These are phyloP conservation scores for Podosphaera leucotricha DNA, from an alignment of 2,329 filamentous ascomycete genomes.

Conservation along the genomic window DNA sequence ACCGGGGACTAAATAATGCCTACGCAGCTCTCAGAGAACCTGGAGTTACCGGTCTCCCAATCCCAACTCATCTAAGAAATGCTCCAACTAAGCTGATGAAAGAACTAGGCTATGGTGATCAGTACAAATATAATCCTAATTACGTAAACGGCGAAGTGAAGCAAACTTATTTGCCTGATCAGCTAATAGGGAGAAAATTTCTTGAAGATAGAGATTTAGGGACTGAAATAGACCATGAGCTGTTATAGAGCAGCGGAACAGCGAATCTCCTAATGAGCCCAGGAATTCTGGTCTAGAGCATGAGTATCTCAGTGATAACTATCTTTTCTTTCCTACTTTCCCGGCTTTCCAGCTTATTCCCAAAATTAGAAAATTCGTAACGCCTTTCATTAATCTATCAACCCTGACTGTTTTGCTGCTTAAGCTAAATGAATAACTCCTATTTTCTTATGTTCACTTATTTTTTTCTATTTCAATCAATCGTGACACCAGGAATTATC, in stretches of 20 bases:
- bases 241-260: constrained; percentile 10
- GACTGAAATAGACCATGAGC: constrained; percentile 41
- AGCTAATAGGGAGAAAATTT: constrained; percentile 45
- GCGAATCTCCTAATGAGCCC: not conserved
- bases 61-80: constrained; percentile 75
- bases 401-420: too few species aligned
- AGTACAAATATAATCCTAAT: constrained; percentile 94
- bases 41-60: constrained; percentile 55
- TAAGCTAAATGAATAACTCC: too few species aligned
- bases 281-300: not conserved
- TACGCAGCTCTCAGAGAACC: constrained; percentile 61
- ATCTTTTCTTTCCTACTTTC: not conserved
- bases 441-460: too few species aligned
- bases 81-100: constrained; percentile 85
- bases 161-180: constrained; percentile 78
- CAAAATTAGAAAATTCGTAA: too few species aligned
- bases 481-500: too few species aligned
- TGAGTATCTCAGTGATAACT: not conserved
- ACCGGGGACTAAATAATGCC: constrained; percentile 60
- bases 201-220: constrained; percentile 64
- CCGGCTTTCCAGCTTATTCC: not conserved
- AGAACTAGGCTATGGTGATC: constrained; percentile 68
- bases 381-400: too few species aligned
- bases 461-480: too few species aligned
- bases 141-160: constrained; percentile 59